Percentiles rank a stretch among this genome's conserved stretches.
These are phyloP conservation scores for Clonostachys rhizophaga DNA, from an alignment of 2,329 filamentous ascomycete genomes.

Conservation along the genomic window DNA sequence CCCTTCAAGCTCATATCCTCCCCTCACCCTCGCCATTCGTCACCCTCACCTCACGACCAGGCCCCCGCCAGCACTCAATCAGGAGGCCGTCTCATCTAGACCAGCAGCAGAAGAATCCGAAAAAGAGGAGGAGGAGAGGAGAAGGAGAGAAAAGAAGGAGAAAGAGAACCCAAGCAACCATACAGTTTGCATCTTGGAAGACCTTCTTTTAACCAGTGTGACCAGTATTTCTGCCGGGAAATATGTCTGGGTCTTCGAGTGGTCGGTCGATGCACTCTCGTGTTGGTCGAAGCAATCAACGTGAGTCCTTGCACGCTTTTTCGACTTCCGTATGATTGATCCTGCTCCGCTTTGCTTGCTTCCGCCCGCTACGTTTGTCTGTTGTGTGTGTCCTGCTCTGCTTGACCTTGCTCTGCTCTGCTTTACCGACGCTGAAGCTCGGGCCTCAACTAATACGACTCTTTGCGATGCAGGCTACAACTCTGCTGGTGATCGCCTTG, in stretches of 20 bases:
- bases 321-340: not conserved
- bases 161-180: no score
- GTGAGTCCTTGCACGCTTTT: slow-evolving; percentile 51
- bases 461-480: slow-evolving; percentile 68
- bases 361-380: slow-evolving; percentile 1
- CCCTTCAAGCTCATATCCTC: not conserved
- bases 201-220: no score
- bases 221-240: not conserved
- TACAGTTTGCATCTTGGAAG: no score
- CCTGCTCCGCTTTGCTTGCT: not conserved
- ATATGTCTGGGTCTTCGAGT: slow-evolving; percentile 28
- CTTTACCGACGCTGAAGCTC: not conserved
- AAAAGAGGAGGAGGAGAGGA: no score
- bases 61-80: no score
- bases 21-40: not conserved
- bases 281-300: slow-evolving; percentile 73
- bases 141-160: no score
- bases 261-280: slow-evolving; percentile 66
- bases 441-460: no score
- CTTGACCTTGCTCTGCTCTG: slow-evolving; percentile 6
- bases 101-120: no score
- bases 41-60: no score
- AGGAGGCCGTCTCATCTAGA: no score
- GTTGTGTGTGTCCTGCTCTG: not conserved
- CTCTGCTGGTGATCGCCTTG: slow-evolving; percentile 84